These are phyloP conservation scores for Cytospora mali DNA, from an alignment of 2,329 filamentous ascomycete genomes.

Conservation along the genomic window DNA sequence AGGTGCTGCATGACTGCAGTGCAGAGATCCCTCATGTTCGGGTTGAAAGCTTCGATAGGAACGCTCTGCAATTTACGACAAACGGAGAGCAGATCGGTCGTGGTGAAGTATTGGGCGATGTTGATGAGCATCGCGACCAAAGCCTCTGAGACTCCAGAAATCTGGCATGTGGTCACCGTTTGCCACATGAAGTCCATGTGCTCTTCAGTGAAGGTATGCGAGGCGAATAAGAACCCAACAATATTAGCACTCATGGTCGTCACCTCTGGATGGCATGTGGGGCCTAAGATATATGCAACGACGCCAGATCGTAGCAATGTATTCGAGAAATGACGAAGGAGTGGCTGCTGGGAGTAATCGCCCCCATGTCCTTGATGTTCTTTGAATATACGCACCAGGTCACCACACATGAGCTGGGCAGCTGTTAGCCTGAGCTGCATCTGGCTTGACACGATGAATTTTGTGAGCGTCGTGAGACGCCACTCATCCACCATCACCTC, in stretches of 20 bases:
- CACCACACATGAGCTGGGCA: conserved; percentile 70
- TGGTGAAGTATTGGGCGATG: conserved; percentile 52
- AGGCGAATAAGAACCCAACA: conserved; percentile 83
- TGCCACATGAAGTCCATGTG: conserved; percentile 85
- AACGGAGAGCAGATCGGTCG: conserved; percentile 61
- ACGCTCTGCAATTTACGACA: conserved; percentile 70
- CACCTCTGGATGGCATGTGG: conserved; percentile 90
- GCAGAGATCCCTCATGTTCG: conserved; percentile 63
- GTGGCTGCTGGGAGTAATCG: conserved; percentile 41
- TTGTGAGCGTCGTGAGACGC: conserved; percentile 69
- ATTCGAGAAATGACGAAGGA: conserved; percentile 68
- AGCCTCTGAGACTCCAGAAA: conserved; percentile 81
- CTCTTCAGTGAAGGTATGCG: conserved; percentile 67
- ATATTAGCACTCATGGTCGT: conserved; percentile 82
- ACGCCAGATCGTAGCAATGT: conserved; percentile 72
- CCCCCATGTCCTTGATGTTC: conserved; percentile 52
- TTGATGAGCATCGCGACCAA: conserved; percentile 66
- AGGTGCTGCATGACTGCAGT: conserved; percentile 56
- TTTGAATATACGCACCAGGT: conserved; percentile 70
- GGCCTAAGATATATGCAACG: conserved; percentile 83
- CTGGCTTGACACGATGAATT: conserved; percentile 78
- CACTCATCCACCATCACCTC: conserved; percentile 64
- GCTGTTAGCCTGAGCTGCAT: conserved; percentile 89
- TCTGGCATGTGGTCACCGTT: conserved; percentile 77
- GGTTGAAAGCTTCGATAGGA: conserved; percentile 64